These are phyloP conservation scores for Aristolochia fimbriata DNA, from an alignment of 164 flowering plant genomes.

Conservation along the genomic window DNA sequence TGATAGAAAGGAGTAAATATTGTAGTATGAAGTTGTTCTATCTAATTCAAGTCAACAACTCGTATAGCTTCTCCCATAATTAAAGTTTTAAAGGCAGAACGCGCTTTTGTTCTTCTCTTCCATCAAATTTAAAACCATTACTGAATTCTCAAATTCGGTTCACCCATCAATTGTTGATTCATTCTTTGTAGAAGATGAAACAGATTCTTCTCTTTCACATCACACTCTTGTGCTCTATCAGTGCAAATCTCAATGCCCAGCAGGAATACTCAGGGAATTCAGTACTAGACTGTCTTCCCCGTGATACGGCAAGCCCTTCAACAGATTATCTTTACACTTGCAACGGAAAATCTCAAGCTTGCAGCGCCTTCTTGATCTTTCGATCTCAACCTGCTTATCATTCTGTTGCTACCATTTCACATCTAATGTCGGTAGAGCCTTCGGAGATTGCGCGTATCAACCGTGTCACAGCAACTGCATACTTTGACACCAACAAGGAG, in stretches of 20 bases:
- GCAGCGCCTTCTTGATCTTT: slow-evolving; percentile 50
- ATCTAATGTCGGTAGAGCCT: slow-evolving; percentile 23
- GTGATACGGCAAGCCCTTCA: neutral
- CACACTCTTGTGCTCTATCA: neutral
- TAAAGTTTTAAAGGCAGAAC: neutral
- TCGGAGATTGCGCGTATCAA: slow-evolving; percentile 31
- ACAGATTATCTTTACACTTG: slow-evolving; percentile 22
- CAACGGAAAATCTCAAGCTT: slow-evolving; percentile 31
- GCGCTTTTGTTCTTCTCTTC: neutral
- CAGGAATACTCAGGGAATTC: slow-evolving; percentile 4
- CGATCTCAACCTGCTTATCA: slow-evolving; percentile 31
- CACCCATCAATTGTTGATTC: slow-evolving; percentile 2
- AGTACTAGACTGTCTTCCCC: neutral
- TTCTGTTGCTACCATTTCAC: slow-evolving; percentile 27
- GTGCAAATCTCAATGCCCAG: slow-evolving; percentile 3
- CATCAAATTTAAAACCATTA: neutral
- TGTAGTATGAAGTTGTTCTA: too few relatives aligned
- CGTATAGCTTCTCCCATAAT: neutral
- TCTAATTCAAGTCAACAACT: neutral
- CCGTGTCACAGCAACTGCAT: slow-evolving; percentile 22
- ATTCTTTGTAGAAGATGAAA: neutral
- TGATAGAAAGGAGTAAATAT: too few relatives aligned
- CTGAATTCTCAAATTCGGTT: neutral
- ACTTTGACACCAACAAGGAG: slow-evolving; percentile 21
- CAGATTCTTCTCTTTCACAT: slow-evolving; percentile 1